These are phyloP conservation scores for Colletotrichum lini DNA, from an alignment of 2,329 filamentous ascomycete genomes.

Conservation along the genomic window DNA sequence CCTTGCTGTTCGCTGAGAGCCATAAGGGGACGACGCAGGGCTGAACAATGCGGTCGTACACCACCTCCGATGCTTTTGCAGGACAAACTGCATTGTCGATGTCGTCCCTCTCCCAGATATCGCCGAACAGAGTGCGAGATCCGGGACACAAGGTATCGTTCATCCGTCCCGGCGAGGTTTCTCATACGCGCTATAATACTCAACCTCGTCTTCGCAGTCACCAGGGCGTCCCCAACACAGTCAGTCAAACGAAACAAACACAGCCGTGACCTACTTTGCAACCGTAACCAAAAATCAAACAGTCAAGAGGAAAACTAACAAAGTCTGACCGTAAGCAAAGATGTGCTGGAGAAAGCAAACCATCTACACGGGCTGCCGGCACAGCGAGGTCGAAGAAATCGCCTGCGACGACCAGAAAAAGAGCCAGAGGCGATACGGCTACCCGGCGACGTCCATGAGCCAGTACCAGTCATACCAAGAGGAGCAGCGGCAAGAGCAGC, in stretches of 20 bases:
- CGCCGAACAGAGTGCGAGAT: neutral
- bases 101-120: neutral
- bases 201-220: neutral
- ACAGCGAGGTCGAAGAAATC: conserved; percentile 2
- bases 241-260: neutral
- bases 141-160: neutral
- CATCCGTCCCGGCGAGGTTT: neutral
- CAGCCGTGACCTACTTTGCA: neutral
- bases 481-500: neutral
- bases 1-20: neutral
- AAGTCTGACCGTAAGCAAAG: neutral
- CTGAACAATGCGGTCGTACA: neutral
- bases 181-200: neutral
- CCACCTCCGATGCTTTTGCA: neutral
- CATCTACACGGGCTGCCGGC: conserved; percentile 22
- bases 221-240: too few species aligned
- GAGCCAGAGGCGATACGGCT: neutral
- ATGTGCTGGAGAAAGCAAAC: conserved; percentile 37
- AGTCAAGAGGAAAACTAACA: neutral
- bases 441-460: neutral
- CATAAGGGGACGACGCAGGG: too few species aligned
- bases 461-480: neutral
- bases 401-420: conserved; percentile 12
- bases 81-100: neutral
- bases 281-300: neutral